phyloP scores from a whole-genome alignment of 2,329 filamentous ascomycete genomes.

The Penicillium nordicum region DNA sequence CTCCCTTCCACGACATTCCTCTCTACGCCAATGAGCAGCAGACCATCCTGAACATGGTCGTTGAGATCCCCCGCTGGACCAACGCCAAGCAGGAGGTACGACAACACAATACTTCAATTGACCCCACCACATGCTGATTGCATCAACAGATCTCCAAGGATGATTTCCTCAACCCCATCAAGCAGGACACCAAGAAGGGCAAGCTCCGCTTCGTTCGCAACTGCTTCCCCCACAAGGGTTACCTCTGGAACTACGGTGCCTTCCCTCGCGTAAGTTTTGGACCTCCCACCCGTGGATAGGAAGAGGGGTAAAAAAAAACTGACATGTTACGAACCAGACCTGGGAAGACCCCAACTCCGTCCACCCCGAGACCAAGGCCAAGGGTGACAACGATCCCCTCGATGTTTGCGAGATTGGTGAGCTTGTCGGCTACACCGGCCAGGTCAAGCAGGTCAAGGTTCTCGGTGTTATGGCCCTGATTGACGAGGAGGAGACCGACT shows the following conservation, averaged over 20 bases:
- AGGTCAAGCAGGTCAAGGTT: conserved; percentile 99
- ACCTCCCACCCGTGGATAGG: background rate
- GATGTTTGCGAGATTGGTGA: conserved; percentile 99
- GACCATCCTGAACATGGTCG: conserved; percentile 97
- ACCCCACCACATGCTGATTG: conserved; percentile 16
- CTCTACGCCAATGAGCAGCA: conserved; percentile 96
- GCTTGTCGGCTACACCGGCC: conserved; percentile 90
- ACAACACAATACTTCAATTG: background rate
- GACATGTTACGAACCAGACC: conserved; percentile 57
- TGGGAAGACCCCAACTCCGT: conserved; percentile 97
- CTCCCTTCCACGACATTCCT: conserved; percentile 97
- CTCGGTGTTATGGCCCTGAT: conserved; percentile 98
- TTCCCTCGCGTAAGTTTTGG: conserved; percentile 78
- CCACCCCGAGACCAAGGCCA: conserved; percentile 99
- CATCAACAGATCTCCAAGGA: conserved; percentile 87
- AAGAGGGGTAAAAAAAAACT: conserved; percentile 9
- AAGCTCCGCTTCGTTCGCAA: conserved; percentile 99
- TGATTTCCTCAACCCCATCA: conserved; percentile 96
- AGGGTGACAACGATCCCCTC: conserved; percentile 98
- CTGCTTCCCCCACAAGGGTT: conserved; percentile 99
- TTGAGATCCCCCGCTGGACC: conserved; percentile 99
- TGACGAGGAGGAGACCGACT: conserved; percentile 99
- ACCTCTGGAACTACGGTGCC: conserved; percentile 99
- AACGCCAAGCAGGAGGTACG: conserved; percentile 98
- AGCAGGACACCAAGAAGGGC: conserved; percentile 99